phyloP scores from a whole-genome alignment of 495 filamentous ascomycete species.

The Trypethelium eluteriae region DNA sequence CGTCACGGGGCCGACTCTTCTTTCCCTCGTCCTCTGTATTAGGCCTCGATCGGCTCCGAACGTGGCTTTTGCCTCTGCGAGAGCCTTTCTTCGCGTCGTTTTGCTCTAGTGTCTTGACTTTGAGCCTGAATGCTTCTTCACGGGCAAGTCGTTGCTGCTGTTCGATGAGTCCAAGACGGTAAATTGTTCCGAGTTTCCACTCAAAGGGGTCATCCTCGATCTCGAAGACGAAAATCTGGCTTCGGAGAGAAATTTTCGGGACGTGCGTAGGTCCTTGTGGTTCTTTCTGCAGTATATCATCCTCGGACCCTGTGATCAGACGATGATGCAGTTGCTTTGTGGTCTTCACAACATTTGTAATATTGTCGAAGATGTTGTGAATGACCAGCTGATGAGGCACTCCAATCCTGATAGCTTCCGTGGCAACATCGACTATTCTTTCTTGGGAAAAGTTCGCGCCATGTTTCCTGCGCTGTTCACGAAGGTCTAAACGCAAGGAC shows the following conservation, averaged over 20 bases:
- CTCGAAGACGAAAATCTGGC: conserved; percentile 75
- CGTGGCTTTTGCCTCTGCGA: conserved; percentile 40
- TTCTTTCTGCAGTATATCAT: conserved; percentile 73
- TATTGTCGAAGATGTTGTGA: conserved; percentile 85
- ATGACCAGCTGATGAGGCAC: conserved; percentile 93
- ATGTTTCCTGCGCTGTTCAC: conserved; percentile 62
- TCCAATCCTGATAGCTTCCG: conserved; percentile 77
- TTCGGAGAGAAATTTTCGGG: conserved; percentile 73
- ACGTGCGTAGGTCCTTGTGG: conserved; percentile 79
- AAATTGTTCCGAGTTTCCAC: conserved; percentile 90
- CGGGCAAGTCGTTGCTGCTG: conserved; percentile 81
- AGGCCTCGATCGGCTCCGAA: conserved; percentile 25
- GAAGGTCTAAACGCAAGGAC: conserved; percentile 66
- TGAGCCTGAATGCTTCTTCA: conserved; percentile 81
- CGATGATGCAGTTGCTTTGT: conserved; percentile 83
- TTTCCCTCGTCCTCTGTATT: conserved; percentile 12
- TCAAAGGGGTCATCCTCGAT: conserved; percentile 96
- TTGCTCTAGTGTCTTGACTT: conserved; percentile 74
- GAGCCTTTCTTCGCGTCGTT: conserved; percentile 28
- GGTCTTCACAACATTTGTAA: conserved; percentile 80
- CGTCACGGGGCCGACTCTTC: conserved; percentile 5
- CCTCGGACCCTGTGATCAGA: conserved; percentile 76
- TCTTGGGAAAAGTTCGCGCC: conserved; percentile 58
- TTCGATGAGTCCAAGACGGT: conserved; percentile 77
- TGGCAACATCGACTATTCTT: conserved; percentile 72